Base-by-base conservation (phyloP, 306 rosid species). In the Castanea mollissima region DNA sequence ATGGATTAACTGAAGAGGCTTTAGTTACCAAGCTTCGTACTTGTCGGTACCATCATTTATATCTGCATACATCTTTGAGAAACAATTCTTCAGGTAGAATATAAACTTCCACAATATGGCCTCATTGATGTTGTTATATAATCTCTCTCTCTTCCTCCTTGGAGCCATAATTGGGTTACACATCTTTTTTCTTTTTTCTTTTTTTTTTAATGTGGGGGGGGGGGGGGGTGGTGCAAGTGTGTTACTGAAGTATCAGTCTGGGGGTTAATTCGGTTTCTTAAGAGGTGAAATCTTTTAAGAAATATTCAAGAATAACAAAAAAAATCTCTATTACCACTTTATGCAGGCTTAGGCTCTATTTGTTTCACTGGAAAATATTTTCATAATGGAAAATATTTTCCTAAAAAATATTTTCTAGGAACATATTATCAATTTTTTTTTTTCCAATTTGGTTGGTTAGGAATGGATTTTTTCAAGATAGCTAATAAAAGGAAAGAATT, bases 1-100 rank as follows among this genome's bases (percentile, higher is more conserved):
- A 94, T 79, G 93, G 99, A 78, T 88, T 94, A 91, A 92, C 99
- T 67, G 99, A 94, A 81, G 98, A 92, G 75, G 99, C 99, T 73
- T 83, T 88, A 49, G 95, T 94, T 76, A 78, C 97, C 69, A 94
- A 92, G 89, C 94, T 94, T 82, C 99, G 97, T 68, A 94, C 97
- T 74, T 85, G 99, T 83, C 97, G 76, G 23, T 91, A 89, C 80
- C 97, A 94, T 85, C 92, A 92, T 87, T 85, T 94, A 79, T 92
- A 88, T 74, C 81, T 94, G 83, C 99, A 94, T 72, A 80, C 88
- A 21, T 94, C 99, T 74, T 85, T 94, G 85, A 87, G 89, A 81
- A 84, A 81, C 71, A 91, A 85, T 81, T 90, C 90, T 79, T 82
- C 97, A 86, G 99, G 99, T 94, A 27, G 46, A 62, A 13, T 14